Evolutionary conservation across 1,139 yeast species (phyloP).

Genomic region (Protomyces inouyei): DNA sequence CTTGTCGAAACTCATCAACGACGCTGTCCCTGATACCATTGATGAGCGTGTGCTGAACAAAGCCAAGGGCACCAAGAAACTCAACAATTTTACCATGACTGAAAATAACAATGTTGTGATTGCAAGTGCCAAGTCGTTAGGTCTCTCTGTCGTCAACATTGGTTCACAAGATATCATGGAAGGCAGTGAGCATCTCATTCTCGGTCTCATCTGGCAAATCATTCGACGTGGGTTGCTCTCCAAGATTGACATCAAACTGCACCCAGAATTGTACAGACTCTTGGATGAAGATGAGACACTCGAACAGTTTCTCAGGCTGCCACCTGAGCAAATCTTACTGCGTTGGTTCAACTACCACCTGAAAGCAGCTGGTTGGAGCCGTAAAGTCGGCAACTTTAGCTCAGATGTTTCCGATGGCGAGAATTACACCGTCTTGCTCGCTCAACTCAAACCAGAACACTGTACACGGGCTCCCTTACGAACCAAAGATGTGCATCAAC

Average conservation of each 20-base stretch:
- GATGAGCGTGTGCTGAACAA: conserved; percentile 94
- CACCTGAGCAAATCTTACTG: conserved; percentile 93
- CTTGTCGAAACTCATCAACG: conserved; percentile 86
- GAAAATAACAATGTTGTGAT: conserved; percentile 97
- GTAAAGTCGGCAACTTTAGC: conserved; percentile 76
- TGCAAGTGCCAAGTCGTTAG: conserved; percentile 96
- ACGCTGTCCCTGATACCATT: conserved; percentile 95
- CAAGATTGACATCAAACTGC: conserved; percentile 91
- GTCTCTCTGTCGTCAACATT: conserved; percentile 86
- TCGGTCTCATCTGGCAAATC: conserved; percentile 97
- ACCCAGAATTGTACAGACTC: conserved; percentile 91
- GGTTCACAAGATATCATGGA: conserved; percentile 96
- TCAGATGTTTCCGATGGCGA: conserved; percentile 92
- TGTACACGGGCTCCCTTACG: conserved; percentile 81
- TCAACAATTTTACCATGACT: conserved; percentile 90
- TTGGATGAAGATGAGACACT: conserved; percentile 94
- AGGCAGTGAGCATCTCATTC: conserved; percentile 90
- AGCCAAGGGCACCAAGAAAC: conserved; percentile 73
- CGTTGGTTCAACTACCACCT: conserved; percentile 98
- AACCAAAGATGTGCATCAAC: conserved; percentile 59
- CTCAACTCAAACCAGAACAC: conserved; percentile 78
- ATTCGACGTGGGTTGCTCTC: conserved; percentile 91
- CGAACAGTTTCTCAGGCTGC: conserved; percentile 90
- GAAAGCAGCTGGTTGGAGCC: conserved; percentile 85
- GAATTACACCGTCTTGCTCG: conserved; percentile 79